These are phyloP conservation scores for Fusarium sp. DNA, from an alignment of 2,329 filamentous ascomycete species.

Conservation along the genomic window DNA sequence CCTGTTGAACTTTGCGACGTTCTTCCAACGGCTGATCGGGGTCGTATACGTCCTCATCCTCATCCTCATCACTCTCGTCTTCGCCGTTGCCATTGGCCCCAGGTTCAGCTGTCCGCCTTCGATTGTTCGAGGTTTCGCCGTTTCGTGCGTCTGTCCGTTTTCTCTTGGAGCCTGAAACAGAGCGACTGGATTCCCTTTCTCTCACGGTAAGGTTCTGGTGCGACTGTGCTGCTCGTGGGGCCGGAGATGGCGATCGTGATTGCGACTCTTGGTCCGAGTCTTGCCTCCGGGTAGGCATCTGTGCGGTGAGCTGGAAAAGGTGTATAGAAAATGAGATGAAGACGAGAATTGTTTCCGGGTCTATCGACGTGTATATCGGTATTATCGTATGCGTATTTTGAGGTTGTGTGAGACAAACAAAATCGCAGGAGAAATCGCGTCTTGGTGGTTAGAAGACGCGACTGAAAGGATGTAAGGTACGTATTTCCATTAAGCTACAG, in stretches of 20 bases:
- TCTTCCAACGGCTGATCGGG: conserved; percentile 84
- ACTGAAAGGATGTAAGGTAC: not conserved
- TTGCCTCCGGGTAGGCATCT: conserved; percentile 46
- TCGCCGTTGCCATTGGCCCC: conserved; percentile 33
- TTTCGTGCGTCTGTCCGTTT: conserved; percentile 48
- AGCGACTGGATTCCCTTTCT: conserved; percentile 40
- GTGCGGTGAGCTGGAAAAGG: not conserved
- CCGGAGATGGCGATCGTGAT: conserved; percentile 38
- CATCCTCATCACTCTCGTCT: conserved; percentile 12
- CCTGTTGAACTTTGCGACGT: conserved; percentile 76
- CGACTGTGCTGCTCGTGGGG: conserved; percentile 34
- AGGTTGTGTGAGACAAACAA: conserved; percentile 4
- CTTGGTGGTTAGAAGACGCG: conserved; percentile 22
- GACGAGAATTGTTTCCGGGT: not conserved
- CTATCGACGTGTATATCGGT: not conserved
- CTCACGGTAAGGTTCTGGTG: conserved; percentile 43
- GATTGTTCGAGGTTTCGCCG: conserved; percentile 35
- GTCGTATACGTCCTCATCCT: conserved; percentile 70
- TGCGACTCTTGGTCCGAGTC: conserved; percentile 40
- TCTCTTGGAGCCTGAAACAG: conserved; percentile 47
- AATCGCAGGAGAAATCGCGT: conserved; percentile 14
- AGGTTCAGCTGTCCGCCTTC: conserved; percentile 45
- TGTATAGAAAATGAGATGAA: not conserved
- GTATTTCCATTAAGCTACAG: conserved; percentile 2
- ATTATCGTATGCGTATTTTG: not conserved